Conservation (phyloP, 169 alveolate species). For the Plasmodium coatneyi region DNA sequence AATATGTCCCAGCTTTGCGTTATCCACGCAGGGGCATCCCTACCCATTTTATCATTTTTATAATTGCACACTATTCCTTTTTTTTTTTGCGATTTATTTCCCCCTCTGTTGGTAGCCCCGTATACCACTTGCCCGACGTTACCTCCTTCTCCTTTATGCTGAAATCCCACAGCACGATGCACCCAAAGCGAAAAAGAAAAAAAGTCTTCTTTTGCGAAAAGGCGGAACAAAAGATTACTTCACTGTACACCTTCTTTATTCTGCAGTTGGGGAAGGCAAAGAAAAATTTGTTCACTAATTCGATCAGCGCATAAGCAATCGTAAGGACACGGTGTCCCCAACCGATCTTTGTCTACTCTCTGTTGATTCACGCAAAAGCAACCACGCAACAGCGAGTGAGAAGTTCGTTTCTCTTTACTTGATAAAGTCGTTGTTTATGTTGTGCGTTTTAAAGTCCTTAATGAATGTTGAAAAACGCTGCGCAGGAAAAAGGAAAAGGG, state of each 20-base stretch:
- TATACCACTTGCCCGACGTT: not conserved
- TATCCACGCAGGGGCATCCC: not conserved
- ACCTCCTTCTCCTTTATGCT: constrained; percentile 78
- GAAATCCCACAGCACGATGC: constrained; percentile 84
- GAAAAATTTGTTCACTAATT: not conserved
- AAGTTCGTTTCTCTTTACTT: not conserved
- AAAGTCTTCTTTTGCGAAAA: constrained; percentile 73
- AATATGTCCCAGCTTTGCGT: not conserved
- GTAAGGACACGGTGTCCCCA: not conserved
- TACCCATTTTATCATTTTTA: not conserved
- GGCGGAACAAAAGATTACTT: constrained; percentile 79
- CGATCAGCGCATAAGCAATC: not conserved
- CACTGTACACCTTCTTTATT: constrained; percentile 80
- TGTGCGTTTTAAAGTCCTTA: constrained; percentile 50
- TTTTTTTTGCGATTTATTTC: not conserved
- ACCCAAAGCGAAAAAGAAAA: constrained; percentile 81
- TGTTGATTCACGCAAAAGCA: not conserved
- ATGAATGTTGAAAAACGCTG: constrained; percentile 55
- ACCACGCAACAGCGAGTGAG: not conserved
- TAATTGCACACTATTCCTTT: not conserved
- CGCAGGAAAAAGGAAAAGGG: not conserved
- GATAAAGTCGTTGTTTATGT: constrained; percentile 31
- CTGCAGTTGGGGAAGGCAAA: constrained; percentile 28
- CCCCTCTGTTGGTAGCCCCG: not conserved
- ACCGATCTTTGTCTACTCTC: not conserved